Conservation (phyloP, 2,329 filamentous ascomycete species). For the Neonectria ditissima region DNA sequence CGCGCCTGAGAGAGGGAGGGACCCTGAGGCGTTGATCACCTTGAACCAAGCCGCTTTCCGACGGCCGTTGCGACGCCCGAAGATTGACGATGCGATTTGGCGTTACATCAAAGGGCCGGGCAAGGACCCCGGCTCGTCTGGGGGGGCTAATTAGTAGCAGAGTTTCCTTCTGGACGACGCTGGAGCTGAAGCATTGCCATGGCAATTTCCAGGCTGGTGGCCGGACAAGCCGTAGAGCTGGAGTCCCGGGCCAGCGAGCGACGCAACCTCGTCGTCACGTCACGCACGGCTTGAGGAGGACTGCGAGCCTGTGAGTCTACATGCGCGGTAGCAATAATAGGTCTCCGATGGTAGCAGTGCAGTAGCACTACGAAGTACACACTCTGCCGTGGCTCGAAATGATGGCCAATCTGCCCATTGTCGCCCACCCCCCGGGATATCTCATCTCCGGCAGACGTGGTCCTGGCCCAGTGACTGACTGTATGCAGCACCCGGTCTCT, state of each 20-base stretch:
- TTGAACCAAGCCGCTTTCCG: slow-evolving; percentile 24
- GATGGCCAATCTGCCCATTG: slow-evolving; percentile 11
- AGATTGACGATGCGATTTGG: slow-evolving; percentile 44
- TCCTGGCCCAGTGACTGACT: neutral
- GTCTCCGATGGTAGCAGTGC: too few relatives aligned
- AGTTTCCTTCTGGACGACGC: neutral
- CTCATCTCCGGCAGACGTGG: slow-evolving; percentile 18
- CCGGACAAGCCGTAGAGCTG: slow-evolving; percentile 12
- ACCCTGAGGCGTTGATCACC: neutral
- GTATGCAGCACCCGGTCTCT: neutral
- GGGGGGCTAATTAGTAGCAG: slow-evolving; percentile 7
- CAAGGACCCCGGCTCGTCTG: slow-evolving; percentile 25
- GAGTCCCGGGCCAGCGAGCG: neutral
- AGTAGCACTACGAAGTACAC: too few relatives aligned
- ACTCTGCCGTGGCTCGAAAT: slow-evolving; percentile 1
- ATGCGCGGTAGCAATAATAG: too few relatives aligned
- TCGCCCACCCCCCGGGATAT: slow-evolving; percentile 8
- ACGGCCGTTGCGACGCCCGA: slow-evolving; percentile 29
- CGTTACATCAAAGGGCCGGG: slow-evolving; percentile 33
- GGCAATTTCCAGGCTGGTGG: slow-evolving; percentile 6
- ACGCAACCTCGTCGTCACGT: neutral
- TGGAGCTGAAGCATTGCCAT: slow-evolving; percentile 4
- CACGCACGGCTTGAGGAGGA: slow-evolving; percentile 6
- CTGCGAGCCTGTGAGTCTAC: neutral
- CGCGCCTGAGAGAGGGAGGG: neutral